These are phyloP conservation scores for Macroventuria anomochaeta DNA, from an alignment of 2,329 filamentous ascomycete species.

Conservation along the genomic window DNA sequence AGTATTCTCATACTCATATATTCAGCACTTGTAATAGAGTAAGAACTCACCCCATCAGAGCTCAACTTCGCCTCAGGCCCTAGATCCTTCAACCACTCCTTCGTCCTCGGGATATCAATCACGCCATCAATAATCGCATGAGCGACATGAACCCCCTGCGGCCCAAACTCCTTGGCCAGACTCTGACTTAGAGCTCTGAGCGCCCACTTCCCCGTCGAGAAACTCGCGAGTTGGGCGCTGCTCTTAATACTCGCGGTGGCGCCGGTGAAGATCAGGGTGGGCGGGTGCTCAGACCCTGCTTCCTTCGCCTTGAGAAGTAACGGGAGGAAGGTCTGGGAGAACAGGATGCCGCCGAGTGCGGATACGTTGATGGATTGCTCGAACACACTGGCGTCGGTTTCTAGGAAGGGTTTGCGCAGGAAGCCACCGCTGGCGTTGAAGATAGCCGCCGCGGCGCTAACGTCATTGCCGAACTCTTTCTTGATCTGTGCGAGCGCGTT, in stretches of 20 bases:
- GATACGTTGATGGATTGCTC: slow-evolving; percentile 55
- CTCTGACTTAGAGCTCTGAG: slow-evolving; percentile 75
- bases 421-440: slow-evolving; percentile 72
- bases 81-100: slow-evolving; percentile 63
- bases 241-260: slow-evolving; percentile 82
- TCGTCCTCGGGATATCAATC: slow-evolving; percentile 79
- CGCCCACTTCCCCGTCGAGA: slow-evolving; percentile 82
- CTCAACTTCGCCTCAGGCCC: slow-evolving; percentile 72
- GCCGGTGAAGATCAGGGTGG: slow-evolving; percentile 83
- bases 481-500: slow-evolving; percentile 69
- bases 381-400: slow-evolving; percentile 66
- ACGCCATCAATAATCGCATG: slow-evolving; percentile 85
- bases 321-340: slow-evolving; percentile 75
- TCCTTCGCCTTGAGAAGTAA: slow-evolving; percentile 68
- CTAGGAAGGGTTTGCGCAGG: slow-evolving; percentile 66
- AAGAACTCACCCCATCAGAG: slow-evolving; percentile 70
- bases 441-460: slow-evolving; percentile 63
- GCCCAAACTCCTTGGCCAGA: slow-evolving; percentile 82
- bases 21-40: neutral
- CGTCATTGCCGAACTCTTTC: slow-evolving; percentile 62
- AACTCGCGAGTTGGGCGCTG: slow-evolving; percentile 70
- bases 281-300: slow-evolving; percentile 64
- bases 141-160: slow-evolving; percentile 81
- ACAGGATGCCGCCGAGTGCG: slow-evolving; percentile 72
- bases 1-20: too few relatives aligned